Evolutionary conservation across 2,329 filamentous ascomycete genomes (phyloP).

Genomic region (Aspergillus glaucus): DNA sequence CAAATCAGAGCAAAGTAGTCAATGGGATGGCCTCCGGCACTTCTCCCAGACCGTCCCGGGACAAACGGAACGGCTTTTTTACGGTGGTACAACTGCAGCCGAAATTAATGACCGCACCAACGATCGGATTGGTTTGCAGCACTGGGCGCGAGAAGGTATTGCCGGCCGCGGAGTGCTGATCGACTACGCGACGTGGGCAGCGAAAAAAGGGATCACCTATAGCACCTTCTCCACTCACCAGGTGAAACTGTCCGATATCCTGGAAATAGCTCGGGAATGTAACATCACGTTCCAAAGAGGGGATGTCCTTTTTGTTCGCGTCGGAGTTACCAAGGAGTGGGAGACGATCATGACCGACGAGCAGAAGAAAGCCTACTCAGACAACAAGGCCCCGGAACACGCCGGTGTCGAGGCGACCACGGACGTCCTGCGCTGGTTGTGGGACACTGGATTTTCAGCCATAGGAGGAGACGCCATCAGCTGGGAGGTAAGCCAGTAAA

Average conservation of each 20-base stretch:
- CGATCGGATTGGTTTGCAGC: constrained; percentile 43
- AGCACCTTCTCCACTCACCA: constrained; percentile 37
- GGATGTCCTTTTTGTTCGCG: constrained; percentile 49
- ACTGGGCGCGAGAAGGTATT: constrained; percentile 46
- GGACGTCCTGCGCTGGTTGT: constrained; percentile 52
- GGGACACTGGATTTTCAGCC: constrained; percentile 52
- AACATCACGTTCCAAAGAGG: constrained; percentile 44
- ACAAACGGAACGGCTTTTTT: constrained; percentile 39
- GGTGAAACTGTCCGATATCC: constrained; percentile 30
- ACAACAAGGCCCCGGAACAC: constrained; percentile 36
- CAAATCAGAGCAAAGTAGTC: constrained; percentile 40
- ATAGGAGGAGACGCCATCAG: constrained; percentile 53
- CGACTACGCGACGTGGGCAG: constrained; percentile 45
- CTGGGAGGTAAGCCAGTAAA: constrained; percentile 42
- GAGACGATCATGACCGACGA: constrained; percentile 31
- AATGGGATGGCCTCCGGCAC: constrained; percentile 49
- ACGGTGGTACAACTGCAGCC: constrained; percentile 42
- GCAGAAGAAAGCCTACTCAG: constrained; percentile 24
- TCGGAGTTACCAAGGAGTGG: constrained; percentile 38
- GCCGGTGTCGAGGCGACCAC: constrained; percentile 47
- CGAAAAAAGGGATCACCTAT: constrained; percentile 34
- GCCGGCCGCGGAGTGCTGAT: constrained; percentile 47
- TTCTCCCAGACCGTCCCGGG: constrained; percentile 40
- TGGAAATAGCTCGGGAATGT: constrained; percentile 37
- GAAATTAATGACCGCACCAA: constrained; percentile 43